Percentiles rank a stretch among this genome's conserved stretches.
These are phyloP conservation scores for Dovyalis caffra DNA, from an alignment of 345 rosid genomes.

Conservation along the genomic window DNA sequence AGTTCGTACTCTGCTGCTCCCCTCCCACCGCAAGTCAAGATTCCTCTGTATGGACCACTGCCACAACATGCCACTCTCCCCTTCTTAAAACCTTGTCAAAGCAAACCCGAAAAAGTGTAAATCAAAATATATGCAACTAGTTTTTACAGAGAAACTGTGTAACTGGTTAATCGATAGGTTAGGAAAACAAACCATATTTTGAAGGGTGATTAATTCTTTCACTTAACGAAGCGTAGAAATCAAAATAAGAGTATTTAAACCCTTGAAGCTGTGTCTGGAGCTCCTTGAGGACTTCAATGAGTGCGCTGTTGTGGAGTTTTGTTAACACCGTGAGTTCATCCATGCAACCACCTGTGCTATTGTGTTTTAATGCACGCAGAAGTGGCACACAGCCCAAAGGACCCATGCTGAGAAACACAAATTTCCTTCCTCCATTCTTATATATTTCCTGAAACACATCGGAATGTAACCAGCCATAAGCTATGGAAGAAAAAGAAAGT, in stretches of 20 bases:
- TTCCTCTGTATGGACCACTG: neutral
- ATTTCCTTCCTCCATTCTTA: conserved; percentile 44
- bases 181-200: conserved; percentile 19
- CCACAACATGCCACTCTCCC: no score
- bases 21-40: neutral
- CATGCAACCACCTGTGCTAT: conserved; percentile 18
- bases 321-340: conserved; percentile 19
- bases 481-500: no score
- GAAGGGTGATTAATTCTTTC: conserved; percentile 13
- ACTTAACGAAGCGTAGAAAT: neutral
- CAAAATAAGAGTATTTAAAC: conserved; percentile 5
- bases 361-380: neutral
- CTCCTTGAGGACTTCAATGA: conserved; percentile 13
- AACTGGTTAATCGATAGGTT: neutral
- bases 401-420: conserved; percentile 33
- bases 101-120: neutral
- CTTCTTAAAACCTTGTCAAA: neutral
- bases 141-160: neutral
- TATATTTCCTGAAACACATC: conserved; percentile 34
- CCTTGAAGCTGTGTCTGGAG: conserved; percentile 28
- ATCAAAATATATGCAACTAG: neutral
- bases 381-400: conserved; percentile 31
- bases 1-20: conserved; percentile 7
- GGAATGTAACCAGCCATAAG: neutral
- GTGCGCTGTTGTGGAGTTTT: conserved; percentile 29